Evolutionary conservation across 495 filamentous ascomycete species (phyloP).

Genomic region (Aspergillus baeticus): DNA sequence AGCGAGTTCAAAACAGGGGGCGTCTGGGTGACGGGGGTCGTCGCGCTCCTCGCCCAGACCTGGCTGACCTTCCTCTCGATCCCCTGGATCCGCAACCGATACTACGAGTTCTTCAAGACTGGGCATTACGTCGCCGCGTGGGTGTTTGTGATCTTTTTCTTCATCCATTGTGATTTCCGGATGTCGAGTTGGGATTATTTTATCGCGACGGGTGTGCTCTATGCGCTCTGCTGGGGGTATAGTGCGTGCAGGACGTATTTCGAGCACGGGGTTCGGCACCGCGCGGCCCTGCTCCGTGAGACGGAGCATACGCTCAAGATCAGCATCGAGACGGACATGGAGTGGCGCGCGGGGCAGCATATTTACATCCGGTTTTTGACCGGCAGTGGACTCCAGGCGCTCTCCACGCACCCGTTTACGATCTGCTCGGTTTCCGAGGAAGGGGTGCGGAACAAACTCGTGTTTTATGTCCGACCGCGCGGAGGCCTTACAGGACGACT

Average conservation of each 20-base stretch:
- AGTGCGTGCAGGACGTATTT: conserved; percentile 28
- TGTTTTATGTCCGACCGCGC: conserved; percentile 44
- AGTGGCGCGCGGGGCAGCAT: conserved; percentile 51
- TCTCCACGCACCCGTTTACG: conserved; percentile 53
- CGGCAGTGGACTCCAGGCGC: conserved; percentile 33
- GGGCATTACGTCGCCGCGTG: conserved; percentile 51
- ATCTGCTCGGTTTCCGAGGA: conserved; percentile 39
- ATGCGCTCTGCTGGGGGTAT: conserved; percentile 18
- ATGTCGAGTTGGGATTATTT: conserved; percentile 58
- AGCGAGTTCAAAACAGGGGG: conserved; percentile 41
- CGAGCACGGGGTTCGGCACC: conserved; percentile 41
- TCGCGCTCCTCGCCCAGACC: conserved; percentile 52
- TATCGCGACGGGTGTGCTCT: conserved; percentile 53
- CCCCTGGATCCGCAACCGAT: conserved; percentile 47
- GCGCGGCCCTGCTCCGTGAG: conserved; percentile 35
- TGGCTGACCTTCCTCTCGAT: conserved; percentile 54
- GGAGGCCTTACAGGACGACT: conserved; percentile 45
- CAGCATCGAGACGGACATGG: conserved; percentile 41
- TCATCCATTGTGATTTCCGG: conserved; percentile 57
- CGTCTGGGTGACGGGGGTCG: conserved; percentile 56
- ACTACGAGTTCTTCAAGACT: conserved; percentile 61
- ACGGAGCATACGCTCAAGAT: conserved; percentile 40
- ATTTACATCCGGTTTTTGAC: conserved; percentile 48
- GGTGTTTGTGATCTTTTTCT: conserved; percentile 57
- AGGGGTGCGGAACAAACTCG: conserved; percentile 29